Percentiles rank a stretch among this genome's conserved stretches.
These are phyloP conservation scores for Talaromyces pinophilus DNA, from an alignment of 2,329 filamentous ascomycete genomes.

Conservation along the genomic window DNA sequence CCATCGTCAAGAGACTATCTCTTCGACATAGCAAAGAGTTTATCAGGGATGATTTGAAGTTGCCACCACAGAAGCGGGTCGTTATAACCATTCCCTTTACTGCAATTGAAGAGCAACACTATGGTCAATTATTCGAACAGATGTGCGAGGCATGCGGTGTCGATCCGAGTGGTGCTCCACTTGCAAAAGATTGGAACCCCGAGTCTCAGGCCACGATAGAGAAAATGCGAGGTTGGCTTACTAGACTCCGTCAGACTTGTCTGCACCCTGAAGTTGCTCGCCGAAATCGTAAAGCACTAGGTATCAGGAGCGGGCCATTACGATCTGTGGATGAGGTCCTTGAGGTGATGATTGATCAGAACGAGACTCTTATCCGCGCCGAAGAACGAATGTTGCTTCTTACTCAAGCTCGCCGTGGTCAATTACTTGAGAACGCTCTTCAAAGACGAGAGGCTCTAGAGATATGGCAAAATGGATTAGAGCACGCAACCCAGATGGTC, in stretches of 20 bases:
- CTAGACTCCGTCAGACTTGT: conserved; percentile 75
- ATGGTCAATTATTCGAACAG: conserved; percentile 70
- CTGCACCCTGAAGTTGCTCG: conserved; percentile 81
- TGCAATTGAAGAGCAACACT: conserved; percentile 87
- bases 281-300: conserved; percentile 64
- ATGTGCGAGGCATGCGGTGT: conserved; percentile 73
- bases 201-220: conserved; percentile 61
- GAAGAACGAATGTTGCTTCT: conserved; percentile 69
- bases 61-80: conserved; percentile 82
- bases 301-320: conserved; percentile 65
- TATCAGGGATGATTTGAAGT: conserved; percentile 72
- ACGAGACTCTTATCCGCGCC: conserved; percentile 64
- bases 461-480: conserved; percentile 65
- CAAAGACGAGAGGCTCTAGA: conserved; percentile 66
- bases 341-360: conserved; percentile 87
- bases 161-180: conserved; percentile 63
- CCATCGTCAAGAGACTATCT: conserved; percentile 70
- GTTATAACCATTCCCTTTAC: conserved; percentile 90
- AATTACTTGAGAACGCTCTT: conserved; percentile 75
- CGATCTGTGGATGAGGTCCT: conserved; percentile 84
- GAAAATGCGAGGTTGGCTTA: conserved; percentile 77
- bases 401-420: conserved; percentile 67
- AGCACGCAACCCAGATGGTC: conserved; percentile 54
- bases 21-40: conserved; percentile 83
- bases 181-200: conserved; percentile 64